Percentiles rank a stretch among this genome's conserved stretches.
Conservation (phyloP, 805 yeast genomes). For the Yarrowia sp. region DNA sequence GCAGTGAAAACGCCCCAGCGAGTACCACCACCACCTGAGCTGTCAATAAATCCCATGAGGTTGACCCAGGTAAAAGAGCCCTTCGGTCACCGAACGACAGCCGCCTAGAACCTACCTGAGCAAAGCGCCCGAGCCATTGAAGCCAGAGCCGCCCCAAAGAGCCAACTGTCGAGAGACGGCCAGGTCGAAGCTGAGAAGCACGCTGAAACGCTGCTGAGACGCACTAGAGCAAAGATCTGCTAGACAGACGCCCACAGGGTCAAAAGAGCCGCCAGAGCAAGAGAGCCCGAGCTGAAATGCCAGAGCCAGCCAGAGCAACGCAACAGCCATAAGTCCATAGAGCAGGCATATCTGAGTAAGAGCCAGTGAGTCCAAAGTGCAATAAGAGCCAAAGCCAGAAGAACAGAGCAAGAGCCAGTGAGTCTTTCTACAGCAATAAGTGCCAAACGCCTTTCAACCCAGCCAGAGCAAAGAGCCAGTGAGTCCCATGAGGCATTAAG, state of each 20-base stretch:
- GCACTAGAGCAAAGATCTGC: conserved; percentile 19
- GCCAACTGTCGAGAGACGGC: conserved; percentile 21
- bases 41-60: not conserved
- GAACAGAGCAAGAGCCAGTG: conserved; percentile 6
- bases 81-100: conserved; percentile 6
- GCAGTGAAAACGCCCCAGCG: conserved; percentile 11
- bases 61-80: not conserved
- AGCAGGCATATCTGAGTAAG: not conserved
- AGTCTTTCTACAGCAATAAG: not conserved
- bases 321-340: not conserved
- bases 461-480: conserved; percentile 7
- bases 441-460: not conserved
- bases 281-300: not conserved
- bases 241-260: not conserved
- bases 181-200: conserved; percentile 14
- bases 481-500: conserved; percentile 7
- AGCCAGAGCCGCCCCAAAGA: conserved; percentile 18
- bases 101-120: conserved; percentile 21
- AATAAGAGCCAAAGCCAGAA: conserved; percentile 8
- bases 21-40: conserved; percentile 9
- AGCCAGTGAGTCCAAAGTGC: conserved; percentile 6
- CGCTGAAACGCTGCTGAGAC: conserved; percentile 4
- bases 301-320: not conserved
- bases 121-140: conserved; percentile 18
- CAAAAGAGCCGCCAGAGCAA: conserved; percentile 1